phyloP scores from a whole-genome alignment of 257 asterid genomes.

The Nicotiana obtusifolia region DNA sequence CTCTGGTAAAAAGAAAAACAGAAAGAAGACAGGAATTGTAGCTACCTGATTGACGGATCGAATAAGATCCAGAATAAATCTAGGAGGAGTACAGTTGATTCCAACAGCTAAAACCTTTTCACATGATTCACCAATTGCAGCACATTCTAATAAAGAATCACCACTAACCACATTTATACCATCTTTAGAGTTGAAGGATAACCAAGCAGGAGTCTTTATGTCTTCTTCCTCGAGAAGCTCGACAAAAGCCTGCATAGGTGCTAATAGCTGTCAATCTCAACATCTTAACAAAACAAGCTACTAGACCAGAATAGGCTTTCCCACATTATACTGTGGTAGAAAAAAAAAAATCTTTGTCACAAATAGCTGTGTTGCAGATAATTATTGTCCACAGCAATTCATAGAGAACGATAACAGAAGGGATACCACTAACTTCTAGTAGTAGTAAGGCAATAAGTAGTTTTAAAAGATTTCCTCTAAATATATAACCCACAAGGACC shows the following conservation, averaged over 20 bases:
- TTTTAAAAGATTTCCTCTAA: not conserved
- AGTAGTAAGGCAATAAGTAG: constrained; percentile 2
- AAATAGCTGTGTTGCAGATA: not conserved
- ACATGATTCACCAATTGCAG: constrained; percentile 59
- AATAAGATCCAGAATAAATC: constrained; percentile 69
- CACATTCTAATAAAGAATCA: constrained; percentile 70
- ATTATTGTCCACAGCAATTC: not conserved
- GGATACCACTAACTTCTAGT: not conserved
- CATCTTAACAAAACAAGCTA: not conserved
- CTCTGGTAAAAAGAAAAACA: not conserved
- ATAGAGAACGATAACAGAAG: not conserved
- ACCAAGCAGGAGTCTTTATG: constrained; percentile 72
- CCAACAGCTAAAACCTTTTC: constrained; percentile 71
- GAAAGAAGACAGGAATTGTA: constrained; percentile 4
- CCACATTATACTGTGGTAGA: not conserved
- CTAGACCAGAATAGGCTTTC: not conserved
- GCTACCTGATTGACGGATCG: constrained; percentile 56
- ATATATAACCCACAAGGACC: not conserved
- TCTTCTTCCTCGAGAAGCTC: constrained; percentile 77
- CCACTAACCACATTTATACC: constrained; percentile 81
- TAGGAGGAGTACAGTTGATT: constrained; percentile 87
- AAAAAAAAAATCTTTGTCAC: not conserved
- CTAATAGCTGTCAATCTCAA: constrained; percentile 19
- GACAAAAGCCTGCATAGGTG: constrained; percentile 59
- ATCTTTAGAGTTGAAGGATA: constrained; percentile 86